phyloP scores from a whole-genome alignment of 2,329 filamentous ascomycete species.

The Monosporascus cannonballus region DNA sequence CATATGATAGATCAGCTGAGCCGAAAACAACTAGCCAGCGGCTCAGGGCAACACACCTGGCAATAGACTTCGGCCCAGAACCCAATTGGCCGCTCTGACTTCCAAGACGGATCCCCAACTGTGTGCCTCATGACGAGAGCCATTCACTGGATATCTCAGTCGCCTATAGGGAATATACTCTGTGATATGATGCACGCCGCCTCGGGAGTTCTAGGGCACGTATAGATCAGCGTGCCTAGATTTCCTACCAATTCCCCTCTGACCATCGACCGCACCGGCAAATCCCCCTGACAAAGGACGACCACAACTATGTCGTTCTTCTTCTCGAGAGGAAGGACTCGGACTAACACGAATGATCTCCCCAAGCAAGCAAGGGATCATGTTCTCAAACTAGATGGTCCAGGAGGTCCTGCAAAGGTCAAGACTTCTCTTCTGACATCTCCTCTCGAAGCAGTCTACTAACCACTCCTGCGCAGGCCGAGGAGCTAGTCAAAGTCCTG shows the following conservation, averaged over 20 bases:
- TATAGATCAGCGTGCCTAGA: not conserved
- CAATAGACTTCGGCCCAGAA: too few relatives aligned
- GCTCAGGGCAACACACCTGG: too few relatives aligned
- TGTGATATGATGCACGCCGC: not conserved
- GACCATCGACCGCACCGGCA: not conserved
- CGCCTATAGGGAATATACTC: not conserved
- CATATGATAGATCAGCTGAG: too few relatives aligned
- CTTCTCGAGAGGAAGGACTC: constrained; percentile 46
- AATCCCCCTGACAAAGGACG: not conserved
- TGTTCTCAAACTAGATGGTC: constrained; percentile 45
- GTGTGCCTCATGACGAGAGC: too few relatives aligned
- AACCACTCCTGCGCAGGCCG: constrained; percentile 51
- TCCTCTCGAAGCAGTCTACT: constrained; percentile 9
- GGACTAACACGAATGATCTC: constrained; percentile 46
- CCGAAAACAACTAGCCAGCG: too few relatives aligned
- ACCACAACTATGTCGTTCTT: constrained; percentile 45
- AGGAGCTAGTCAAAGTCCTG: constrained; percentile 81
- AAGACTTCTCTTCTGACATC: constrained; percentile 3
- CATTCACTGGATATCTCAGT: too few relatives aligned
- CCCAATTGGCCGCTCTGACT: too few relatives aligned
- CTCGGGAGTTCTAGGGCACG: not conserved
- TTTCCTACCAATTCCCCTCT: not conserved
- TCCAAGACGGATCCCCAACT: too few relatives aligned
- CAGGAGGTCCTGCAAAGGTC: constrained; percentile 43
- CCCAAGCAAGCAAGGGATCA: constrained; percentile 51